Base-by-base conservation (phyloP, 768 basidiomycete species). In the Macrolepiota albuminosa region DNA sequence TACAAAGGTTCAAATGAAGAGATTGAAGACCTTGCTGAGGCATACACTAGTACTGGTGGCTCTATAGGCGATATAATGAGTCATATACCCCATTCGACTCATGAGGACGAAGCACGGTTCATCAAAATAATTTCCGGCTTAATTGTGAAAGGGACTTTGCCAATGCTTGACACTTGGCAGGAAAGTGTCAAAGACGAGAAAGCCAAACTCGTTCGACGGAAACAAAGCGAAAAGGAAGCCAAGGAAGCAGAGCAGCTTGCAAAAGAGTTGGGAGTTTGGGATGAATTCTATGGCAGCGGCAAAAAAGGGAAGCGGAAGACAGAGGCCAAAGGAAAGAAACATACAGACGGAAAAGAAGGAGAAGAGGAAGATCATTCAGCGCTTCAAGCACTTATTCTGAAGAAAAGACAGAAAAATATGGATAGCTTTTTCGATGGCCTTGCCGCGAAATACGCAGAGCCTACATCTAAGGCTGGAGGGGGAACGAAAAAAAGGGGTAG, bases 221-320 rank as follows among this genome's bases (percentile, higher is more conserved):
- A 89, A 71, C 82, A 84, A 66, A 83, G 85, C 1, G 78, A 86
- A 62, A 88, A 87, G 70, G 94, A 95, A 71, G 92, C 91, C 2
- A 75, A 76, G 57, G 93, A 96, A 66, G 95, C 95, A 4, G 95
- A 93, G 71, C 78, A 82, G 21, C 74, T 88, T 45, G 95, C 95
- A 6, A 91, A 86, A 64, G 91, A 93, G 63, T 73, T 98, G 16
- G 95, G 94, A 2, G 90, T 97, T 10, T 95, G 93, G 93, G 94
- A 97, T 58, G 92, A 94, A 65, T 94, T 94, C 66, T 93, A 91
- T 68, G 91, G 89, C 5, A 84, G 78, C 62, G 91, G 89, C 4
- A 90, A 88, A 72, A 71, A 79, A 1, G 82, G 84, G 7, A 76
- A 83, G 39, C 79, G 84, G 63, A 84, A 83, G 71, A 73, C 73